Evolutionary conservation across 2,329 filamentous ascomycete species (phyloP).

Genomic region (Neoarthrinium moseri): DNA sequence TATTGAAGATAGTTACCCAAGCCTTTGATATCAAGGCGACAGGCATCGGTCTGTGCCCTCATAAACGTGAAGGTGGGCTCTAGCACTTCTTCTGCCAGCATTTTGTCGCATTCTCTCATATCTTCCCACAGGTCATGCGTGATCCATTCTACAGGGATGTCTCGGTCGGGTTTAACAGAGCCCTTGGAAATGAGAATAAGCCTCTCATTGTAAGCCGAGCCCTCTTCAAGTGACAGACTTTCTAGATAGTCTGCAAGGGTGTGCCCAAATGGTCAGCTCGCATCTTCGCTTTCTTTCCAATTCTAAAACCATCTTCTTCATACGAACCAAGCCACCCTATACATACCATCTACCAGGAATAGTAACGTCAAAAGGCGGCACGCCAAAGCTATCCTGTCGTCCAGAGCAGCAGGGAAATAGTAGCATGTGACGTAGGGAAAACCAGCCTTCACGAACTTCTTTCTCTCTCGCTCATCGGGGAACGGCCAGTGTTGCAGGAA

Average conservation of each 20-base stretch:
- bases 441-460: slow-evolving; percentile 31
- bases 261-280: no score
- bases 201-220: slow-evolving; percentile 32
- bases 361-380: slow-evolving; percentile 37
- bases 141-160: slow-evolving; percentile 32
- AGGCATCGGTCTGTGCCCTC: slow-evolving; percentile 32
- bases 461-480: slow-evolving; percentile 22
- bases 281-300: no score
- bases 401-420: slow-evolving; percentile 33
- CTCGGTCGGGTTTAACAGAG: slow-evolving; percentile 24
- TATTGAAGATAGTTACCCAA: slow-evolving; percentile 32
- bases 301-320: no score
- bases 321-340: no score
- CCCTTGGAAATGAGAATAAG: slow-evolving; percentile 35
- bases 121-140: slow-evolving; percentile 33
- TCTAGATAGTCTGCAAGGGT: slow-evolving; percentile 44
- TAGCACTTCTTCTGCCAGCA: slow-evolving; percentile 30
- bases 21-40: slow-evolving; percentile 15
- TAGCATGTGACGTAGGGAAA: slow-evolving; percentile 36
- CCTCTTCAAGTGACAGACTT: slow-evolving; percentile 37
- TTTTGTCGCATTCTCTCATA: slow-evolving; percentile 31
- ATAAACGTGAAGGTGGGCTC: slow-evolving; percentile 36
- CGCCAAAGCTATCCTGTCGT: slow-evolving; percentile 36
- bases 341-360: slow-evolving; percentile 42
- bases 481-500: slow-evolving; percentile 39